phyloP scores from a whole-genome alignment of 2,329 filamentous ascomycete species.

The Ophiocordyceps robertsii region DNA sequence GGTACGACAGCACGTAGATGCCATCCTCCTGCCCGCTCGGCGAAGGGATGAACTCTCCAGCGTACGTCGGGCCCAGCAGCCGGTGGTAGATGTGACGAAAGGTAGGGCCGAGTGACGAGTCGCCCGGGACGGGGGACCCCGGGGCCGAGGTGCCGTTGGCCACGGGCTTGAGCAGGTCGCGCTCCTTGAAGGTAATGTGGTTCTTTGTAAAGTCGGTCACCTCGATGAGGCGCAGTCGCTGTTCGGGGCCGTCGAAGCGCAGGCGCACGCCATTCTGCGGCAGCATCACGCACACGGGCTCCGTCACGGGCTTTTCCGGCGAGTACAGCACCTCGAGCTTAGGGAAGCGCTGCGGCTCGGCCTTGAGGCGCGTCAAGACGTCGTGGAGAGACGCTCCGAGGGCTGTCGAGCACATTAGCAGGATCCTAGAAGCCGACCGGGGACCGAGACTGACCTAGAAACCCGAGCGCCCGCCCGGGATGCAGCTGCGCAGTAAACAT shows the following conservation, averaged over 20 bases:
- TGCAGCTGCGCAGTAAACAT: slow-evolving; percentile 48
- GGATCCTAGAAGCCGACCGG: neutral
- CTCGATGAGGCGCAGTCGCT: slow-evolving; percentile 82
- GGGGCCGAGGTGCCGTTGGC: slow-evolving; percentile 20
- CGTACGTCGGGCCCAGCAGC: slow-evolving; percentile 86
- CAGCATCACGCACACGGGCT: slow-evolving; percentile 63
- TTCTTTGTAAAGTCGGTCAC: slow-evolving; percentile 81
- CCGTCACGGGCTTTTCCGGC: slow-evolving; percentile 55
- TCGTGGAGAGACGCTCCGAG: slow-evolving; percentile 89
- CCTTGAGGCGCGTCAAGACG: slow-evolving; percentile 74
- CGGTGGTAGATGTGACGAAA: slow-evolving; percentile 88
- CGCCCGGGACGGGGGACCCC: slow-evolving; percentile 17
- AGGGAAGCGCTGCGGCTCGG: slow-evolving; percentile 70
- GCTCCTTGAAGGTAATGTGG: slow-evolving; percentile 65
- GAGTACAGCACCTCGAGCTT: slow-evolving; percentile 76
- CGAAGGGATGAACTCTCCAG: slow-evolving; percentile 76
- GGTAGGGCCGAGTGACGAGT: slow-evolving; percentile 44
- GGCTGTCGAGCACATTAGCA: slow-evolving; percentile 49
- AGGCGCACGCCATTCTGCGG: slow-evolving; percentile 79
- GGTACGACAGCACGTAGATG: slow-evolving; percentile 85
- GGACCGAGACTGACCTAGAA: slow-evolving; percentile 26
- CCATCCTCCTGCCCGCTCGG: slow-evolving; percentile 42
- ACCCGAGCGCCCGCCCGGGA: slow-evolving; percentile 54
- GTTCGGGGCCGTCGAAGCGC: slow-evolving; percentile 87
- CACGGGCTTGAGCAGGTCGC: slow-evolving; percentile 59